Evolutionary conservation across 305 asterid genomes (phyloP).

Genomic region (Lippia alba): DNA sequence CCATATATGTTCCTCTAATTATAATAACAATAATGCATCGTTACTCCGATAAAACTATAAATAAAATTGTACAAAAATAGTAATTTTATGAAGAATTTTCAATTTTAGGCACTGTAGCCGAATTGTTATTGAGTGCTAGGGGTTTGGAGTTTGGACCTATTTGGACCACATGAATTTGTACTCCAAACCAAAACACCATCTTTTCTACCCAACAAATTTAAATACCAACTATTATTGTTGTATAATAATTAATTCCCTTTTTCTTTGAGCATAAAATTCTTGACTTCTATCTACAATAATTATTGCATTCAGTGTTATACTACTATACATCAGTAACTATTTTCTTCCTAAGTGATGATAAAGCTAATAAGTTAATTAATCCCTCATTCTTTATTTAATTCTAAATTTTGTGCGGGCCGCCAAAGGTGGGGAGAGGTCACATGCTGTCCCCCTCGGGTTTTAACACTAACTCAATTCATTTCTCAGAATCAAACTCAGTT

Average conservation of each 20-base stretch:
- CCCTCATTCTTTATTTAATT: not conserved
- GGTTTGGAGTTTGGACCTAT: too few species aligned
- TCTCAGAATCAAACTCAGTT: not conserved
- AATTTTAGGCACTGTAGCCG: too few species aligned
- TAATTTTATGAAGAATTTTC: too few species aligned
- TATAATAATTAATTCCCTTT: not conserved
- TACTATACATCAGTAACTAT: not conserved
- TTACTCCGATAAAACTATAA: too few species aligned
- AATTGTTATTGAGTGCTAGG: too few species aligned
- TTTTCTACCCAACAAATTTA: too few species aligned
- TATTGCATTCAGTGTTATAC: slow-evolving; percentile 45
- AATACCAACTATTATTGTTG: not conserved
- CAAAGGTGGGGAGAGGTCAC: slow-evolving; percentile 44
- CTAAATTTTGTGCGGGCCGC: slow-evolving; percentile 29
- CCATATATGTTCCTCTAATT: too few species aligned
- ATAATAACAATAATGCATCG: too few species aligned
- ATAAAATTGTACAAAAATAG: too few species aligned
- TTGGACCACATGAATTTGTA: too few species aligned
- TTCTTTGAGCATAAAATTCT: slow-evolving; percentile 1
- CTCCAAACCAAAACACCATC: too few species aligned
- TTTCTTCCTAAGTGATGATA: not conserved
- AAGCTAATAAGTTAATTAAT: not conserved
- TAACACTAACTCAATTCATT: slow-evolving; percentile 23
- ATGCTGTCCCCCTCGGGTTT: slow-evolving; percentile 43
- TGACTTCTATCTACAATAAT: slow-evolving; percentile 19